Percentiles rank a stretch among this genome's conserved stretches.
Conservation (phyloP, 2,329 filamentous ascomycete species). For the Grosmannia clavigera region DNA sequence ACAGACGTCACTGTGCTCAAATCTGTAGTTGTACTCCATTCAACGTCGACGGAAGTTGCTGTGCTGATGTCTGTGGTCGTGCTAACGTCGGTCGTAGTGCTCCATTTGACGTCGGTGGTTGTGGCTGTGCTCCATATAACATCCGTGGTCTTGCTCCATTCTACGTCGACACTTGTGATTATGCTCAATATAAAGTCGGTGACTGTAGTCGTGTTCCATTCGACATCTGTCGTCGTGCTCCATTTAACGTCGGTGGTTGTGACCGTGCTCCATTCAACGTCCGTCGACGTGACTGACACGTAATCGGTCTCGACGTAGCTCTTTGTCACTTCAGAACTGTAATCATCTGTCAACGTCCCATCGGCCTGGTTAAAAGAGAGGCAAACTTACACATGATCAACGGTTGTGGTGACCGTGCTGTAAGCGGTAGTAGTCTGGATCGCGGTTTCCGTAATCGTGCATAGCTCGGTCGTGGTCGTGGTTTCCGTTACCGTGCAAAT, state of each 20-base stretch:
- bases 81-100: neutral
- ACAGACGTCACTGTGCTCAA: neutral
- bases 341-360: neutral
- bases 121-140: neutral
- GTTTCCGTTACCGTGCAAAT: slow-evolving; percentile 2
- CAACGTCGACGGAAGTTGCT: neutral
- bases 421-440: neutral
- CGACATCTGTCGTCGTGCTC: neutral
- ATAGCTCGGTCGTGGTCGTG: neutral
- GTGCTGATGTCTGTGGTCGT: neutral
- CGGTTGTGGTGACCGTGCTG: neutral
- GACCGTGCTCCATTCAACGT: neutral
- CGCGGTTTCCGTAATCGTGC: neutral
- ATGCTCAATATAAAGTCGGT: too few species aligned
- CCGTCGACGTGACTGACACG: neutral
- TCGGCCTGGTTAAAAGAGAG: neutral
- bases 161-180: too few species aligned
- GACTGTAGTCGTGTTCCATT: too few species aligned
- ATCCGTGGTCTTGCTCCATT: neutral
- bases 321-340: neutral
- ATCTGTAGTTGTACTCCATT: neutral
- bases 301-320: neutral
- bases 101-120: neutral
- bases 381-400: neutral
- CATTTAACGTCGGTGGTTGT: neutral